Conservation (phyloP, 805 yeast genomes). For the Lipomyces mesembrius region DNA sequence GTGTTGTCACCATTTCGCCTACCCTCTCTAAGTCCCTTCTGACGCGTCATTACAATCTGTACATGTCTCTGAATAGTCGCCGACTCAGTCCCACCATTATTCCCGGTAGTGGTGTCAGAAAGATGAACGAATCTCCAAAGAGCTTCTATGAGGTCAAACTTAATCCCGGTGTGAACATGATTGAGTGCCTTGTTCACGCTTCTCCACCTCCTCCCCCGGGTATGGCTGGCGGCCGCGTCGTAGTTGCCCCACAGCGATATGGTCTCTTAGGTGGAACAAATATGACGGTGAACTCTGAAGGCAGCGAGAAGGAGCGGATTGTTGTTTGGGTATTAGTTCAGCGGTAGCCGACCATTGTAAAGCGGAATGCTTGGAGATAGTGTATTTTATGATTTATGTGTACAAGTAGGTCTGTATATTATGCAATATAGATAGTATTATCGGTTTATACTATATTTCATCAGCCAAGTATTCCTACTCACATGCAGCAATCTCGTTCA, state of each 20-base stretch:
- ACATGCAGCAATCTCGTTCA: neutral
- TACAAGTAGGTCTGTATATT: neutral
- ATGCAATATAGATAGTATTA: too few species aligned
- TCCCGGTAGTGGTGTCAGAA: slow-evolving; percentile 22
- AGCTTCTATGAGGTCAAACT: slow-evolving; percentile 35
- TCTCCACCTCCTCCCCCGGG: slow-evolving; percentile 21
- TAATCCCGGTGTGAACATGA: slow-evolving; percentile 33
- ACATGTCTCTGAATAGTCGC: slow-evolving; percentile 36
- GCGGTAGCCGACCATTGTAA: slow-evolving; percentile 15
- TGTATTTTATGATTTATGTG: neutral
- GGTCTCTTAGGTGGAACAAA: slow-evolving; percentile 21
- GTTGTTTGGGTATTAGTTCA: slow-evolving; percentile 36
- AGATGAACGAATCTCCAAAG: slow-evolving; percentile 31
- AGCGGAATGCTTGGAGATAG: neutral
- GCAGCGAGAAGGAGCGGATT: slow-evolving; percentile 35
- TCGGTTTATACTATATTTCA: neutral
- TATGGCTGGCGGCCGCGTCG: slow-evolving; percentile 11
- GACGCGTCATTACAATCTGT: slow-evolving; percentile 33
- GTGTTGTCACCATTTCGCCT: slow-evolving; percentile 34
- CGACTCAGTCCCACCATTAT: slow-evolving; percentile 35
- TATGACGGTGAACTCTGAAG: slow-evolving; percentile 27
- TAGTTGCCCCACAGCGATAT: slow-evolving; percentile 25
- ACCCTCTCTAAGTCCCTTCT: slow-evolving; percentile 32
- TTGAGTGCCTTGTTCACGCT: slow-evolving; percentile 38
- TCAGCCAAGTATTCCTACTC: neutral